Evolutionary conservation across 208 protist species (phyloP).

Genomic region (Herpetomonas samuelpessoai): DNA sequence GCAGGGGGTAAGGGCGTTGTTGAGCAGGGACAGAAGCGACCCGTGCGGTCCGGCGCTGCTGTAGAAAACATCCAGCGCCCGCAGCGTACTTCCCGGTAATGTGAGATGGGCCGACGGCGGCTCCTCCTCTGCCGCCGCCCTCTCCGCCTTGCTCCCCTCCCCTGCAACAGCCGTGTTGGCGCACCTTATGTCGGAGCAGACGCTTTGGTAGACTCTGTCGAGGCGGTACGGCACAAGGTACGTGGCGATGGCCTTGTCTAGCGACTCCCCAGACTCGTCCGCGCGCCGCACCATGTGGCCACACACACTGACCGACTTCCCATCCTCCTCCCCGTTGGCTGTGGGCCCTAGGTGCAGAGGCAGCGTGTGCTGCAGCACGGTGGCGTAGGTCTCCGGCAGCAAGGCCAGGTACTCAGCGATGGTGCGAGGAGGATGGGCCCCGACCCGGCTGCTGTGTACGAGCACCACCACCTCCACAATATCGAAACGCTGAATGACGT

Average conservation of each 20-base stretch:
- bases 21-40: constrained; percentile 63
- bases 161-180: background rate
- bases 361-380: constrained; percentile 40
- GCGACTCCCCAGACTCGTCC: constrained; percentile 9
- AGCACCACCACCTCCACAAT: constrained; percentile 77
- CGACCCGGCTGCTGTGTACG: background rate
- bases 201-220: constrained; percentile 42
- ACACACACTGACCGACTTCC: constrained; percentile 45
- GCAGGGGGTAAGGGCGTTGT: constrained; percentile 60
- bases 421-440: background rate
- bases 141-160: background rate
- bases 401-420: constrained; percentile 10
- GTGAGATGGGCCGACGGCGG: constrained; percentile 20
- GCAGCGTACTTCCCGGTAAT: constrained; percentile 65
- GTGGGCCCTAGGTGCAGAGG: constrained; percentile 76
- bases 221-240: constrained; percentile 65
- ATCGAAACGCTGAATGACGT: constrained; percentile 65
- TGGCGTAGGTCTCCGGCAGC: constrained; percentile 40
- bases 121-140: background rate
- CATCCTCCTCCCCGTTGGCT: constrained; percentile 67
- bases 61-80: constrained; percentile 83
- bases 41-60: constrained; percentile 43
- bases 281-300: constrained; percentile 5
- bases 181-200: constrained; percentile 14
- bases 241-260: constrained; percentile 37